Percentiles rank a stretch among this genome's conserved stretches.
Evolutionary conservation across 192 early-diverging fungal species (phyloP).

Genomic region (Coemansia sp.): DNA sequence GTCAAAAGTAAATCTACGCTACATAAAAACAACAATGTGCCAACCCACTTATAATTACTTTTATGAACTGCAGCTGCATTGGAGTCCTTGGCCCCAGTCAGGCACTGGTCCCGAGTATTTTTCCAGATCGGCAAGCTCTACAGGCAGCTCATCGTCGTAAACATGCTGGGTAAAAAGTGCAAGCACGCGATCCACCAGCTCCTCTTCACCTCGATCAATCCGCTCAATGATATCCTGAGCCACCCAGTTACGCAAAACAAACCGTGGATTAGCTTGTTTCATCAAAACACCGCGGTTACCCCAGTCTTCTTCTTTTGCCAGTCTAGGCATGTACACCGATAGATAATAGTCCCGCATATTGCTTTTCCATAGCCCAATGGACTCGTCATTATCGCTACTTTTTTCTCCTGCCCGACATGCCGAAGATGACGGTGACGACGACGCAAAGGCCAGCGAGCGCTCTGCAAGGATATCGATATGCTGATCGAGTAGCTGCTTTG

Average conservation of each 20-base stretch:
- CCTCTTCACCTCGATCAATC: conserved; percentile 41
- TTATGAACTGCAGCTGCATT: conserved; percentile 74
- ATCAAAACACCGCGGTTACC: conserved; percentile 43
- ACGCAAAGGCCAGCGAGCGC: conserved; percentile 23
- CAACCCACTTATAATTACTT: background rate
- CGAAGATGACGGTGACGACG: too few species aligned
- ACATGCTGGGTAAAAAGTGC: conserved; percentile 54
- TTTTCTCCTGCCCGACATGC: too few species aligned
- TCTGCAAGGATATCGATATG: conserved; percentile 6
- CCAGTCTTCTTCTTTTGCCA: conserved; percentile 34
- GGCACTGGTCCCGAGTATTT: conserved; percentile 55
- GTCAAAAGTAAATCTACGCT: background rate
- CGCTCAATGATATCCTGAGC: conserved; percentile 62
- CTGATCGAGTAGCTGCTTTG: conserved; percentile 16
- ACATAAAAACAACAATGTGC: background rate
- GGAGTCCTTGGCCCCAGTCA: conserved; percentile 59
- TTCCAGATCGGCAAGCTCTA: conserved; percentile 30
- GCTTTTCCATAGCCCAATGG: too few species aligned
- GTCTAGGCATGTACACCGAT: conserved; percentile 56
- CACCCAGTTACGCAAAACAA: conserved; percentile 77
- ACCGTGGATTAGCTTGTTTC: conserved; percentile 69
- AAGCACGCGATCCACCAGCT: conserved; percentile 33
- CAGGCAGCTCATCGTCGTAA: conserved; percentile 42
- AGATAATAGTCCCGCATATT: conserved; percentile 26
- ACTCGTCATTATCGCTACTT: too few species aligned